These are phyloP conservation scores for Carex scoparia DNA, from an alignment of 176 grass and related monocot species.

Conservation along the genomic window DNA sequence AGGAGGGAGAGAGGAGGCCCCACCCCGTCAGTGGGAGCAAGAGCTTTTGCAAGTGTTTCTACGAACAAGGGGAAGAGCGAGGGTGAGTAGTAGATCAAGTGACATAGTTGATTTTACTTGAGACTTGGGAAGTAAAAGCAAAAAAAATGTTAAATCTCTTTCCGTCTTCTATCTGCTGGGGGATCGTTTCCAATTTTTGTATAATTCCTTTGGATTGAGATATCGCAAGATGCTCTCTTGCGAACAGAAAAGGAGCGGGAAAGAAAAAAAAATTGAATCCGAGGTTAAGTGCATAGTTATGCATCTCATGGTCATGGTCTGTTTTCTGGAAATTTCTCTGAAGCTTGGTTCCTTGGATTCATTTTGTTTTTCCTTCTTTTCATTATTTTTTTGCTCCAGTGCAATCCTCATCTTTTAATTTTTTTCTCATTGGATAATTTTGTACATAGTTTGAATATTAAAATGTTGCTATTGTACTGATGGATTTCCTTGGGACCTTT, in stretches of 20 bases:
- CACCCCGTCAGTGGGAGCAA: background rate
- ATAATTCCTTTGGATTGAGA: background rate
- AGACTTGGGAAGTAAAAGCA: background rate
- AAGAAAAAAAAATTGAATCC: background rate
- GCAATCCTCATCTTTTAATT: background rate
- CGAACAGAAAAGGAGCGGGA: background rate
- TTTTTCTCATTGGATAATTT: background rate
- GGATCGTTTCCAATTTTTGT: background rate
- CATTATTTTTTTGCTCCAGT: background rate
- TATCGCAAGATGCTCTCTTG: background rate
- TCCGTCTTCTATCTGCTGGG: background rate
- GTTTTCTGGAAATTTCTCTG: background rate
- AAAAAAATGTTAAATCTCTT: constrained; percentile 5
- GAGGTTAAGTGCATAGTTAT: background rate
- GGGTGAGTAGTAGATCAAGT: background rate
- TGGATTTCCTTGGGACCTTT: constrained; percentile 8
- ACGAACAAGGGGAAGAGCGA: background rate
- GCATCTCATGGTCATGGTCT: background rate
- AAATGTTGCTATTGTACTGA: background rate
- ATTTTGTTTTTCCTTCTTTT: constrained; percentile 1
- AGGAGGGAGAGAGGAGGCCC: constrained; percentile 27
- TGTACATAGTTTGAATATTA: constrained; percentile 28
- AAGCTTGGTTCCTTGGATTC: background rate
- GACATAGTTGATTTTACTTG: background rate
- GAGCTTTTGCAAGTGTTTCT: background rate